Conservation (phyloP, 2,329 filamentous ascomycete species). For the Neofusicoccum laricinum region DNA sequence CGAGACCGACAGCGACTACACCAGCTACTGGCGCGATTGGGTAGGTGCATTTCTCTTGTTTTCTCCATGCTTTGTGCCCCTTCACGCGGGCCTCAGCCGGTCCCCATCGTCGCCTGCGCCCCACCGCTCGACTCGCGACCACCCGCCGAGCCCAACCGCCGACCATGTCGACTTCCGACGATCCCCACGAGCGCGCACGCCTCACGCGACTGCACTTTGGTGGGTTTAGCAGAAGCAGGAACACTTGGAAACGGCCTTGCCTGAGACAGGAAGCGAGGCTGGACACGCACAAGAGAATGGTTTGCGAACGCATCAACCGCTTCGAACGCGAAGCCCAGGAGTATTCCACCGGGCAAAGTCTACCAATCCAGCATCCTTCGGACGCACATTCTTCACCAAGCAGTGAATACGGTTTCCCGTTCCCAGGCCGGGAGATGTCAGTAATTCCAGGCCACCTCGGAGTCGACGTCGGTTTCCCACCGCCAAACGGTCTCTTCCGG, state of each 20-base stretch:
- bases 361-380: neutral
- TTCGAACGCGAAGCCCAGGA: neutral
- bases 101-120: neutral
- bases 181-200: neutral
- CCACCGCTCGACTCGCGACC: neutral
- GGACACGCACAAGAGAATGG: neutral
- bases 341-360: neutral
- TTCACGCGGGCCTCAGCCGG: neutral
- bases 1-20: constrained; percentile 98
- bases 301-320: neutral
- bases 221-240: neutral
- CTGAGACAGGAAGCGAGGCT: neutral
- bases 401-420: neutral
- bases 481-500: neutral
- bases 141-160: neutral
- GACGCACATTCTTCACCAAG: neutral
- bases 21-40: constrained; percentile 99
- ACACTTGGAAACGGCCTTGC: neutral
- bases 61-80: neutral
- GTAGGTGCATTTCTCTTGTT: constrained; percentile 56
- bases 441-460: neutral
- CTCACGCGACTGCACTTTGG: neutral
- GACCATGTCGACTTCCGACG: neutral
- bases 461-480: neutral
- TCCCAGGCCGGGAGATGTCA: neutral